Evolutionary conservation across 2,329 filamentous ascomycete species (phyloP), one percentile per base, ranked within the genome.

Genomic region (Plectosphaerella plurivora): DNA sequence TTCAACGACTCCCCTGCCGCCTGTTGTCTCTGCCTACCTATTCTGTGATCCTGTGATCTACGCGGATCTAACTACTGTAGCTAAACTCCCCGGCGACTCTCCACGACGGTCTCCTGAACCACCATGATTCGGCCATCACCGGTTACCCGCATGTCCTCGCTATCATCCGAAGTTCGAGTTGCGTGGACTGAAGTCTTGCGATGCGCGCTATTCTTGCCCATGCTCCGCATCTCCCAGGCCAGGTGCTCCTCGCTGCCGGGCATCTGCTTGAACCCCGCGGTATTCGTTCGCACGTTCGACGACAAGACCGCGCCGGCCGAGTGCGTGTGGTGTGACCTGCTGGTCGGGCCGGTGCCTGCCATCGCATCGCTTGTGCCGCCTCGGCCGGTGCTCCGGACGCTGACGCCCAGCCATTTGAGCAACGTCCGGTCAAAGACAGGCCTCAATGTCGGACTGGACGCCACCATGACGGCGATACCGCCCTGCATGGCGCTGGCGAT

Each of bases 221-320:
- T 45, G 28, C 47, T 10, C 11, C 4, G 51, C 10, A 59, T 25
- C 25, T 59, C 56, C 59, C 57, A 60, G 11, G 51, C 49, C 15
- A 58, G 36, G 16, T 60, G 53, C 45, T 59, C 57, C 20, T 59
- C 56, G 41, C 59, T 58, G 24, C 58, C 59, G 3, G 59, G 51
- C 25, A 60, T 52, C 20, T 55, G 54, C 16, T 55, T 49, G 35
- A 59, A 59, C 25, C 24, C 51, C 11, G 42, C 15, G 41, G 18
- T 20, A 46, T 39, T 39, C 36, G 33, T 36, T 36, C 9, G 33
- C 33, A 16, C 5, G 11, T 39, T 39, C 36, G 36, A 39, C 36
- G 33, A 36, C 33, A 39, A 39, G 12, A 5, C 36, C 36, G 36
- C n/a, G 36, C 36, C 36, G n/a, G 5, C 36, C n/a, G 11, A 39